Conservation (phyloP, 176 grass and related monocot genomes). For the Phoenix roebelenii region DNA sequence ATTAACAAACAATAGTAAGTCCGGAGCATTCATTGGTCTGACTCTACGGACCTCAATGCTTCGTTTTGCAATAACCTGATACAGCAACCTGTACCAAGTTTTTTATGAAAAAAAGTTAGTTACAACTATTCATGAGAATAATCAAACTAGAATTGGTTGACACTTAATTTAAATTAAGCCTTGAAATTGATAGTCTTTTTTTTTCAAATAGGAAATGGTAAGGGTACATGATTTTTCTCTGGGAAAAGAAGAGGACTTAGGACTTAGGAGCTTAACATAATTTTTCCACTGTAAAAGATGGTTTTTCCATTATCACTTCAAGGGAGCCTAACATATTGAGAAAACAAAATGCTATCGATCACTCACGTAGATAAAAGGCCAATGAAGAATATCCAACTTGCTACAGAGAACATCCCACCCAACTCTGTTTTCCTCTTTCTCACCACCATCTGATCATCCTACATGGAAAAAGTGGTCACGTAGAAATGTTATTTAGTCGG, state of each 20-base stretch:
- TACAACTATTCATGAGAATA: too few species aligned
- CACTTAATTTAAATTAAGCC: too few species aligned
- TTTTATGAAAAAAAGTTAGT: too few species aligned
- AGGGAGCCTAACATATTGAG: too few species aligned
- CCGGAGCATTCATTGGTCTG: slow-evolving; percentile 76
- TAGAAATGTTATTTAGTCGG: neutral
- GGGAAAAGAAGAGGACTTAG: too few species aligned
- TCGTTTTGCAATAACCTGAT: slow-evolving; percentile 62
- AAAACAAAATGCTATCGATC: neutral
- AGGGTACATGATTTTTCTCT: too few species aligned
- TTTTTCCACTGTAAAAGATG: too few species aligned
- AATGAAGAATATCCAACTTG: slow-evolving; percentile 62
- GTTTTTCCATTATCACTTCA: too few species aligned
- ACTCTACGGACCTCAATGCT: slow-evolving; percentile 64
- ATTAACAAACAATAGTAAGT: slow-evolving; percentile 70
- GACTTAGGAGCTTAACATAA: too few species aligned
- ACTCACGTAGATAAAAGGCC: slow-evolving; percentile 78
- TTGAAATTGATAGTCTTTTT: too few species aligned
- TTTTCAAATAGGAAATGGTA: too few species aligned
- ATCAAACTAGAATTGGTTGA: too few species aligned
- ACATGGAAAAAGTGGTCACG: neutral
- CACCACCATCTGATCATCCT: slow-evolving; percentile 71
- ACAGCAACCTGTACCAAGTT: slow-evolving; percentile 44
- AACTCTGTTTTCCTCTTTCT: slow-evolving; percentile 91
- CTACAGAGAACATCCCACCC: slow-evolving; percentile 63